Conservation (phyloP, 805 yeast species). For the Komagataella ulmi region DNA sequence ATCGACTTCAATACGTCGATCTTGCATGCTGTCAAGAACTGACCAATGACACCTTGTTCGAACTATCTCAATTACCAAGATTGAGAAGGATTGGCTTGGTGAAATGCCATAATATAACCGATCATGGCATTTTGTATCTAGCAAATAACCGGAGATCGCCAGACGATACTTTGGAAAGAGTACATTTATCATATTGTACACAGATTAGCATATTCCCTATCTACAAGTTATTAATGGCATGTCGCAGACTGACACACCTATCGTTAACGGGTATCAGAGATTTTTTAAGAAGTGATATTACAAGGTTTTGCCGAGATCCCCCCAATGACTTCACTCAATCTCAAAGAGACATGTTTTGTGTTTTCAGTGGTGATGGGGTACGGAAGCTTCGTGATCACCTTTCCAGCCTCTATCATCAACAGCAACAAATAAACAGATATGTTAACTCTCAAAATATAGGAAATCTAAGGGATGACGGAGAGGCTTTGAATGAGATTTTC, state of each 20-base stretch:
- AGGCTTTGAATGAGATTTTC: background rate
- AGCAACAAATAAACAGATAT: background rate
- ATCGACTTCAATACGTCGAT: slow-evolving; percentile 82
- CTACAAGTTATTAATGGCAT: slow-evolving; percentile 55
- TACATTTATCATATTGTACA: slow-evolving; percentile 86
- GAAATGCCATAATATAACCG: slow-evolving; percentile 80
- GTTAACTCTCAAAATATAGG: background rate
- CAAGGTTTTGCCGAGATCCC: slow-evolving; percentile 80
- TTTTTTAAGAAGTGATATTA: slow-evolving; percentile 77
- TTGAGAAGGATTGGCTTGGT: slow-evolving; percentile 87
- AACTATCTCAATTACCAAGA: slow-evolving; percentile 63
- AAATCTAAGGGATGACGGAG: background rate
- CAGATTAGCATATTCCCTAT: slow-evolving; percentile 71
- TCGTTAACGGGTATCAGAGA: slow-evolving; percentile 86
- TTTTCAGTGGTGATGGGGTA: slow-evolving; percentile 86
- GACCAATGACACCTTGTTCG: slow-evolving; percentile 71
- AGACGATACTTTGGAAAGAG: slow-evolving; percentile 79
- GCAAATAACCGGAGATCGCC: slow-evolving; percentile 50
- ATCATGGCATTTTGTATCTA: slow-evolving; percentile 61
- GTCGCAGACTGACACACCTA: slow-evolving; percentile 81
- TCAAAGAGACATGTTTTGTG: slow-evolving; percentile 82
- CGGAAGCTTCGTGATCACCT: slow-evolving; percentile 53
- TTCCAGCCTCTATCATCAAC: background rate
- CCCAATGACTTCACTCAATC: slow-evolving; percentile 85
- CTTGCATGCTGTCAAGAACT: slow-evolving; percentile 88